Conservation (phyloP, 768 basidiomycete species). For the Roridomyces roridus region DNA sequence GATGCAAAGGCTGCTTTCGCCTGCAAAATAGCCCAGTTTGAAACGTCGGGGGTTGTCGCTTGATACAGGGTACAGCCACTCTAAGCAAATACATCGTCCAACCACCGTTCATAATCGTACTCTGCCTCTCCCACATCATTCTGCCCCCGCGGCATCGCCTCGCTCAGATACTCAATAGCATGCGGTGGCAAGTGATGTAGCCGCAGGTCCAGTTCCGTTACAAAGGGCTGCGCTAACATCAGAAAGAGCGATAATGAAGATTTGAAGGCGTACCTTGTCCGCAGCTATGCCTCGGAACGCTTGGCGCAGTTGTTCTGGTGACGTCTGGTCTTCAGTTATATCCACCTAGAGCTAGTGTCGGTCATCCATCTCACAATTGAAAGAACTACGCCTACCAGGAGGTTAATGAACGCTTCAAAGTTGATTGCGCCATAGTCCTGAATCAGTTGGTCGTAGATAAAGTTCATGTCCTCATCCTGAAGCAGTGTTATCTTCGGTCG, state of each 20-base stretch:
- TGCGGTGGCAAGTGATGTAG: conserved; percentile 79
- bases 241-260: conserved; percentile 10
- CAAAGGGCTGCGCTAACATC: conserved; percentile 67
- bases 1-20: too few species aligned
- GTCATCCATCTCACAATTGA: background rate
- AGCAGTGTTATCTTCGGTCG: background rate
- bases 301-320: conserved; percentile 89
- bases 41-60: too few species aligned
- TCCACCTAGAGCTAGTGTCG: conserved; percentile 68
- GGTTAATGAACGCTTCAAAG: conserved; percentile 93
- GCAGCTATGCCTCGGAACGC: conserved; percentile 92
- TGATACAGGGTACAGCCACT: too few species aligned
- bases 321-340: conserved; percentile 94
- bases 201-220: conserved; percentile 92
- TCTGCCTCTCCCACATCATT: conserved; percentile 66
- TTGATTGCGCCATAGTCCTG: conserved; percentile 87
- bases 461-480: conserved; percentile 87
- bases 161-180: conserved; percentile 81
- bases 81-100: conserved; percentile 78
- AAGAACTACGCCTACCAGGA: conserved; percentile 64
- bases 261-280: conserved; percentile 69
- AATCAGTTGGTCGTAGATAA: conserved; percentile 80
- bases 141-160: conserved; percentile 72
- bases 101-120: conserved; percentile 85
- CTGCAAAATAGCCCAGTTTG: too few species aligned